Evolutionary conservation across 108 stramenopile species (phyloP), one percentile per base, ranked within the genome.

Genomic region (Skeletonema tropicum): DNA sequence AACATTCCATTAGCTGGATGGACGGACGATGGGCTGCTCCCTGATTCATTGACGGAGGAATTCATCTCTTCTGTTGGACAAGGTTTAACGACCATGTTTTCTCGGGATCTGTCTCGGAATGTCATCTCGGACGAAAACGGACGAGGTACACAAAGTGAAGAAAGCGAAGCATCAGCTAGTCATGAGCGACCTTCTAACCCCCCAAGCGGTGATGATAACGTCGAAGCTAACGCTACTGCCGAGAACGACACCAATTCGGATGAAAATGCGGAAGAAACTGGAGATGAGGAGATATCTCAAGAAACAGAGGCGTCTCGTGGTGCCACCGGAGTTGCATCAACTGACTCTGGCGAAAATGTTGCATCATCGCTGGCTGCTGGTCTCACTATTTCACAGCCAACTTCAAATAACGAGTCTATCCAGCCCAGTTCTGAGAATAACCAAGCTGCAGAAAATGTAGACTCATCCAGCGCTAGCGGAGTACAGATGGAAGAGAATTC

Each of bases 21-120:
- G 93, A 83, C 88, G 12, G 90, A 94, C 61, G 90, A 96, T 80
- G 93, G 92, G 6, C 69, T 84, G 38, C 81, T 89, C 39, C 82
- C 89, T 66, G 94, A 93, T 68, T 62, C 74, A 49, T 69, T 77
- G 15, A 84, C 80, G 3, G 84, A 87, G 31, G 81, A 89, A 46
- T 91, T 95, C 52, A 84, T 84, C 49, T 60, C 66, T 9, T 79
- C 89, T 10, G 90, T 95, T 60, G 90, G 88, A 13, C 74, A 73
- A 26, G 90, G 89, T 10, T 71, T 93, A 70, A 66, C 76, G 36
- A 41, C 46, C 15, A 30, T 68, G 49, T 52, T 68, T 23, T 32
- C 66, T 13, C 49, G 39, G 7, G 23, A 55, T 23, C 17, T 55
- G 19, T 55, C 19, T 55, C 52, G 23, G 23, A 8, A 23, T 52